Percentiles rank a stretch among this genome's conserved stretches.
Evolutionary conservation across 345 rosid genomes (phyloP).

Genomic region (Murraya paniculata): DNA sequence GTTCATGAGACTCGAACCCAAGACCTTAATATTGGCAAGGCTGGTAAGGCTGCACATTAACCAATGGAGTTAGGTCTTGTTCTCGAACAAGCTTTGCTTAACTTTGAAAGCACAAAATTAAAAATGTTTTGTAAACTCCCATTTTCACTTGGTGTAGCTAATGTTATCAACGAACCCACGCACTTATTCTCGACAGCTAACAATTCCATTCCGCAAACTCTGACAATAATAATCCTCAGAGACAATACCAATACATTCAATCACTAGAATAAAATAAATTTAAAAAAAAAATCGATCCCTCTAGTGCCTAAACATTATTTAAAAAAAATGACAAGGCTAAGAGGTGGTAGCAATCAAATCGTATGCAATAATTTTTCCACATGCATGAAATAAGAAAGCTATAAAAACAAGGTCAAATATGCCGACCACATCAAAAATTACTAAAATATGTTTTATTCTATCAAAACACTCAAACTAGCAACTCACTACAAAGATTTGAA

Average conservation of each 20-base stretch:
- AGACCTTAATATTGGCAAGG: too few relatives aligned
- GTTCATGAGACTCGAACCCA: too few relatives aligned
- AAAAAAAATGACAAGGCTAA: not conserved
- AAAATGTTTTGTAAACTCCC: not conserved
- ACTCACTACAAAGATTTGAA: not conserved
- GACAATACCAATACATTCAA: not conserved
- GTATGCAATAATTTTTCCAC: not conserved
- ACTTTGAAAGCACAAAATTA: not conserved
- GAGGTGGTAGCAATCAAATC: not conserved
- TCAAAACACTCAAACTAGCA: not conserved
- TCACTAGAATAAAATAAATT: not conserved
- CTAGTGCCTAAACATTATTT: not conserved
- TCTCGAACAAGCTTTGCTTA: not conserved
- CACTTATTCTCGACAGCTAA: not conserved
- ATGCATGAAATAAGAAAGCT: constrained; percentile 1
- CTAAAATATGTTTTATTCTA: not conserved
- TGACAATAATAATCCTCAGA: not conserved
- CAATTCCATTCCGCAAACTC: not conserved
- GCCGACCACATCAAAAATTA: not conserved
- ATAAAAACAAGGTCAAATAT: not conserved
- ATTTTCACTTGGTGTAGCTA: not conserved
- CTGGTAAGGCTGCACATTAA: too few relatives aligned
- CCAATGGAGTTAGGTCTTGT: too few relatives aligned
- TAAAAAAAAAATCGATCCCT: not conserved
- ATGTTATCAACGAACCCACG: not conserved